These are phyloP conservation scores for Ordospora pajunii DNA, from an alignment of 371 early-diverging fungal species.

Conservation along the genomic window DNA sequence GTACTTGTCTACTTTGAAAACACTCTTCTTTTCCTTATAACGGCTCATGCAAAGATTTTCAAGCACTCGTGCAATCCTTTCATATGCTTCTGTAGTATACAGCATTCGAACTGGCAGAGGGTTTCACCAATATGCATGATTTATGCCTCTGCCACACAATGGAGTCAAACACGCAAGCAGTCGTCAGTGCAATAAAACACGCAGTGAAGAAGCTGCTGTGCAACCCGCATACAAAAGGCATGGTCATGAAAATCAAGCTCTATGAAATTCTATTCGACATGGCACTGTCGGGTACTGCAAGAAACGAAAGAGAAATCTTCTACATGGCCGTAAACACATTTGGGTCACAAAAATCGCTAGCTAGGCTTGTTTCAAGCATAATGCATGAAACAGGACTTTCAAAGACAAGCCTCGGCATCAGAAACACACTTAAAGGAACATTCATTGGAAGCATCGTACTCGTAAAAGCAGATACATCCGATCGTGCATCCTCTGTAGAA, in stretches of 20 bases:
- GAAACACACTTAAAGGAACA: conserved; percentile 56
- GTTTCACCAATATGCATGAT: not conserved
- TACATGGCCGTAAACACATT: conserved; percentile 50
- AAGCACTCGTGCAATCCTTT: not conserved
- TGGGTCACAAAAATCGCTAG: conserved; percentile 27
- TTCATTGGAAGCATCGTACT: conserved; percentile 38
- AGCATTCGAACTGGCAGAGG: not conserved
- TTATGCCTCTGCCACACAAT: not conserved
- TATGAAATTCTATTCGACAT: conserved; percentile 32
- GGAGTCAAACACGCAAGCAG: not conserved
- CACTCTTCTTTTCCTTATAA: not conserved
- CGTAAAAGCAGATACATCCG: not conserved
- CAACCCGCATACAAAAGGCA: not conserved
- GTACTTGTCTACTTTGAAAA: not conserved
- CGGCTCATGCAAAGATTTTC: not conserved
- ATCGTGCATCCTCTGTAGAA: not conserved
- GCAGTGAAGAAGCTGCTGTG: not conserved
- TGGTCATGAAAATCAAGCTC: conserved; percentile 25
- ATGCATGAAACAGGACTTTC: conserved; percentile 2
- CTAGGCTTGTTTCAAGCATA: conserved; percentile 28
- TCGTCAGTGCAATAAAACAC: not conserved
- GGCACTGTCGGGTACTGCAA: not conserved
- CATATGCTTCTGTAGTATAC: not conserved
- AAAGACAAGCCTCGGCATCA: conserved; percentile 29
- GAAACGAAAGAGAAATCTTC: conserved; percentile 54